Conservation (phyloP, 192 early-diverging fungal species). For the Geranomyces variabilis region DNA sequence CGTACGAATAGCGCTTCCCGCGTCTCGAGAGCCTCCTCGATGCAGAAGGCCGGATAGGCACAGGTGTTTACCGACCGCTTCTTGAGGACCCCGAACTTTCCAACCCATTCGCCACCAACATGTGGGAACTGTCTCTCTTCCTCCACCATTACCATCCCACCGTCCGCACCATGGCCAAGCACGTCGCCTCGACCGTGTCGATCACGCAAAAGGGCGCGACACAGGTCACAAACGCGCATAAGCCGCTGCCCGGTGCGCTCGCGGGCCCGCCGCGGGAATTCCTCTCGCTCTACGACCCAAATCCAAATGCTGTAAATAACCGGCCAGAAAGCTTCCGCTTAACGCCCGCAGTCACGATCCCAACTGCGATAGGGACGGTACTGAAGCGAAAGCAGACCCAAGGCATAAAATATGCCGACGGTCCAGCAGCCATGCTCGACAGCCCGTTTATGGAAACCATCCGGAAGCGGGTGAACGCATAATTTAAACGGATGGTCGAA, state of each 20-base stretch:
- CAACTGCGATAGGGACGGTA: constrained; percentile 26
- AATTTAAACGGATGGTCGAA: too few relatives aligned
- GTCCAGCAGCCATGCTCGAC: constrained; percentile 20
- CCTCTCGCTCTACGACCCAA: constrained; percentile 37
- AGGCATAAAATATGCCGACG: constrained; percentile 30
- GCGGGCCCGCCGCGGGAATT: constrained; percentile 29
- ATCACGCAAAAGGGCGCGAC: constrained; percentile 25
- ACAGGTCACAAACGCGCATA: constrained; percentile 30
- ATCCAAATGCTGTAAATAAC: constrained; percentile 12
- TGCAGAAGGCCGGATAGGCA: constrained; percentile 69
- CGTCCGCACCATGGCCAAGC: constrained; percentile 45
- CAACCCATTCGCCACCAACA: constrained; percentile 89
- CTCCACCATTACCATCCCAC: constrained; percentile 58
- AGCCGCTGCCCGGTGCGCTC: constrained; percentile 38
- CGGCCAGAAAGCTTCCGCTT: constrained; percentile 31
- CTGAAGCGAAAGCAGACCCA: constrained; percentile 34
- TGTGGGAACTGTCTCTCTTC: constrained; percentile 85
- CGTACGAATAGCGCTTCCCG: constrained; percentile 57
- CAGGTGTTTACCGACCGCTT: constrained; percentile 77
- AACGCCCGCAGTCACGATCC: constrained; percentile 34
- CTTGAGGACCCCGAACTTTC: constrained; percentile 93
- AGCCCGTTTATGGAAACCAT: constrained; percentile 27
- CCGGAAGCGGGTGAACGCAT: neutral
- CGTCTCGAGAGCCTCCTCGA: constrained; percentile 65
- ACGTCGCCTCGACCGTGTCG: constrained; percentile 28